Evolutionary conservation across 257 asterid species (phyloP).

Genomic region (Plantago elongata): DNA sequence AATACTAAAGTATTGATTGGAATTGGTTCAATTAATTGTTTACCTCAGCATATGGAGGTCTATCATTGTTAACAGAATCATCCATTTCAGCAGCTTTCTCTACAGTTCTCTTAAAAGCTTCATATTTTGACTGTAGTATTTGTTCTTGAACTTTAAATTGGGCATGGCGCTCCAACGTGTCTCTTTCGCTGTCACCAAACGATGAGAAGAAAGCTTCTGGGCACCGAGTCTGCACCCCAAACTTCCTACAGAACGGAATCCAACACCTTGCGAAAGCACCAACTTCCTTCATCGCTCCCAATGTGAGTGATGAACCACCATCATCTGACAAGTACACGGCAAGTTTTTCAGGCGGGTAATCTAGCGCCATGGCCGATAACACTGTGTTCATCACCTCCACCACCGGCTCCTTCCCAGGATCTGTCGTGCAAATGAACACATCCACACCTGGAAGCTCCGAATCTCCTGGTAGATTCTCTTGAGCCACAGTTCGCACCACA

Average conservation of each 20-base stretch:
- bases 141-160: constrained; percentile 40
- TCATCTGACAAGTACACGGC: constrained; percentile 78
- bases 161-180: constrained; percentile 27
- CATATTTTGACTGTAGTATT: constrained; percentile 53
- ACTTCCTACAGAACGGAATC: constrained; percentile 68
- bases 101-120: constrained; percentile 57
- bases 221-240: constrained; percentile 51
- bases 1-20: too few species aligned
- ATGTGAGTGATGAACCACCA: constrained; percentile 62
- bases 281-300: constrained; percentile 59
- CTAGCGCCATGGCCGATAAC: constrained; percentile 72
- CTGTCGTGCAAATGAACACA: constrained; percentile 66
- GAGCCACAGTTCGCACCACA: constrained; percentile 50
- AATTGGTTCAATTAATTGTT: not conserved
- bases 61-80: constrained; percentile 43
- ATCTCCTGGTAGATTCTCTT: constrained; percentile 48
- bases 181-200: constrained; percentile 45
- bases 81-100: constrained; percentile 62
- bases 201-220: constrained; percentile 65
- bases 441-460: constrained; percentile 44
- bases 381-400: constrained; percentile 83
- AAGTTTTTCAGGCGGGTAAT: constrained; percentile 62
- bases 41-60: constrained; percentile 64
- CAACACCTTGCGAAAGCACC: constrained; percentile 46
- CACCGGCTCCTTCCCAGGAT: constrained; percentile 73